These are phyloP conservation scores for Phallus indusiatus DNA, from an alignment of 768 basidiomycete species.

Conservation along the genomic window DNA sequence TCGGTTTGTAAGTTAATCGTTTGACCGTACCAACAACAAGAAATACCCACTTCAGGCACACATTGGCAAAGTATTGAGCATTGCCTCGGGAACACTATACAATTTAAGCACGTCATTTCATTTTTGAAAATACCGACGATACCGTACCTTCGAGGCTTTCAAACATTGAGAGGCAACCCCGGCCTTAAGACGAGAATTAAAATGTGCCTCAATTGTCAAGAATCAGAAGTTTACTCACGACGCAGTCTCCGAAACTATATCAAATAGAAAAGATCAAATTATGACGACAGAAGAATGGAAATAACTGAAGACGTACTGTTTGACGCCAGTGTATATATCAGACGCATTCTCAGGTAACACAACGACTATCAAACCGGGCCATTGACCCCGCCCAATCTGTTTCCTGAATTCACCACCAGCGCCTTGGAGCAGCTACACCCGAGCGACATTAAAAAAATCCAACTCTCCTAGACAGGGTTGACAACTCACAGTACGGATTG, in stretches of 20 bases:
- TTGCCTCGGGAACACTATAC: constrained; percentile 53
- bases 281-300: not conserved
- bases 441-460: not conserved
- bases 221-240: constrained; percentile 24
- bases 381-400: constrained; percentile 23
- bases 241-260: constrained; percentile 64
- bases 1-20: not conserved
- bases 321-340: constrained; percentile 68
- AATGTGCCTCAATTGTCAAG: not conserved
- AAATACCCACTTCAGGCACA: constrained; percentile 60
- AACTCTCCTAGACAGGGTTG: not conserved
- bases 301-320: constrained; percentile 47
- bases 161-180: constrained; percentile 78
- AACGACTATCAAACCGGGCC: constrained; percentile 54
- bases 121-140: constrained; percentile 69
- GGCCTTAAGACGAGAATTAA: constrained; percentile 27
- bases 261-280: constrained; percentile 3
- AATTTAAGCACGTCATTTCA: constrained; percentile 54
- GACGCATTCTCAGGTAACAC: constrained; percentile 66
- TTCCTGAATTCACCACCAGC: constrained; percentile 39
- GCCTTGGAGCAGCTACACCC: constrained; percentile 35
- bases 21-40: not conserved
- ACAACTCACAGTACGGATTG: constrained; percentile 33
- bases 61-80: constrained; percentile 73
- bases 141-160: constrained; percentile 50